Percentiles rank a stretch among this genome's conserved stretches.
Evolutionary conservation across 2,329 filamentous ascomycete species (phyloP).

Genomic region (Paraphoma sp.): DNA sequence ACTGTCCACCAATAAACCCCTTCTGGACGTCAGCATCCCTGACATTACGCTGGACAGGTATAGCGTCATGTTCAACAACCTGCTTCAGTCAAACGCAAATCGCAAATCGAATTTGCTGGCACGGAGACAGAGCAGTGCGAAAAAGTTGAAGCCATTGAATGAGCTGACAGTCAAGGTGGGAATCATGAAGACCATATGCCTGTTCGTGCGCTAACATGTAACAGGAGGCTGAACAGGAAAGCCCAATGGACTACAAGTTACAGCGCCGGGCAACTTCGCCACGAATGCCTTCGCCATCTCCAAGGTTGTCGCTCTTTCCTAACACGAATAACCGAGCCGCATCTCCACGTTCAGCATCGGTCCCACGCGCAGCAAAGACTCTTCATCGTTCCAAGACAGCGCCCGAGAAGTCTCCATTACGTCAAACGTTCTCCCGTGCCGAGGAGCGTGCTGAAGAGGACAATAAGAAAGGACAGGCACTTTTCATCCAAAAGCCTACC

Average conservation of each 20-base stretch:
- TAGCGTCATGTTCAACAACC: conserved; percentile 87
- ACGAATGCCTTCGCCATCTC: conserved; percentile 31
- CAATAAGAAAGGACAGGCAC: conserved; percentile 8
- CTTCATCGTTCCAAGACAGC: conserved; percentile 39
- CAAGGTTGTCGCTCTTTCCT: conserved; percentile 43
- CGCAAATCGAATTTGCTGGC: conserved; percentile 38
- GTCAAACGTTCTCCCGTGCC: conserved; percentile 24
- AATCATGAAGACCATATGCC: background rate
- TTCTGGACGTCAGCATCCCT: conserved; percentile 80
- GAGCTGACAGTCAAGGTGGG: conserved; percentile 42
- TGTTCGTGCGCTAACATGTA: conserved; percentile 13
- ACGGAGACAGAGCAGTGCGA: conserved; percentile 43
- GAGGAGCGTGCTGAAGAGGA: background rate
- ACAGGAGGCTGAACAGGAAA: conserved; percentile 26
- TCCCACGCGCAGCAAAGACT: conserved; percentile 23
- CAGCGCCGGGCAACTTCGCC: conserved; percentile 45
- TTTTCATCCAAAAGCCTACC: conserved; percentile 7
- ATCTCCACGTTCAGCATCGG: conserved; percentile 29
- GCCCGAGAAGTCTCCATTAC: conserved; percentile 36
- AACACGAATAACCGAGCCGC: conserved; percentile 29
- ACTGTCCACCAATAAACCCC: conserved; percentile 27
- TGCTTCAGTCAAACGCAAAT: conserved; percentile 61
- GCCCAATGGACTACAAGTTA: conserved; percentile 22
- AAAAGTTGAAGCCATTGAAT: conserved; percentile 42
- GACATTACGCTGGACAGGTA: conserved; percentile 84